phyloP scores from a whole-genome alignment of 2,329 filamentous ascomycete species.

The Diaporthe nobilis region DNA sequence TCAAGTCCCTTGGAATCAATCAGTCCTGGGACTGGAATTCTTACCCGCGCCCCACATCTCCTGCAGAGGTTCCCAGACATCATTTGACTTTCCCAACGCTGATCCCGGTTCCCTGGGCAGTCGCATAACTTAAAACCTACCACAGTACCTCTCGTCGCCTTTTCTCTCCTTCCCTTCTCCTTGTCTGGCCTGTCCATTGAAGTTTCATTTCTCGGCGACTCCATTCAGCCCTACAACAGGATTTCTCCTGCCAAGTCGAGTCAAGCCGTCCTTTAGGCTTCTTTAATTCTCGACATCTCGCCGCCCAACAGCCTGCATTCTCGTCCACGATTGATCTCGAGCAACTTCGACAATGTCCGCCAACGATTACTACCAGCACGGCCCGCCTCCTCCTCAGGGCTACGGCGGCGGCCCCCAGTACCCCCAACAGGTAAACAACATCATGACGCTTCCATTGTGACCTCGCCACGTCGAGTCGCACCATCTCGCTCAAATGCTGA shows the following conservation, averaged over 20 bases:
- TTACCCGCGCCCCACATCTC: constrained; percentile 16
- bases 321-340: not conserved
- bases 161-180: constrained; percentile 21
- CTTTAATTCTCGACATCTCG: constrained; percentile 22
- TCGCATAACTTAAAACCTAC: constrained; percentile 37
- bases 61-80: constrained; percentile 22
- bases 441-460: constrained; percentile 11
- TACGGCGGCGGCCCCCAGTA: constrained; percentile 56
- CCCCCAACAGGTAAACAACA: constrained; percentile 56
- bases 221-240: constrained; percentile 14
- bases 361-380: constrained; percentile 54
- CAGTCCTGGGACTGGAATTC: not conserved
- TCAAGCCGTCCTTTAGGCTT: not conserved
- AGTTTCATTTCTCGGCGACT: constrained; percentile 34
- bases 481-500: not conserved
- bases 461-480: not conserved
- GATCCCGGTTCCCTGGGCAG: constrained; percentile 24
- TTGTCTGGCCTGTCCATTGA: constrained; percentile 29
- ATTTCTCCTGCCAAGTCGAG: constrained; percentile 33
- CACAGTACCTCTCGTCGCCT: constrained; percentile 20
- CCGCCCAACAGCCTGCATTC: constrained; percentile 28
- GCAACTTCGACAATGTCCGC: constrained; percentile 51
- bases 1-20: not conserved
- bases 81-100: constrained; percentile 24
- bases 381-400: constrained; percentile 48